Evolutionary conservation across 2,329 filamentous ascomycete genomes (phyloP), one percentile per base, ranked within the genome.

Genomic region (Ceratocystis albifundus): DNA sequence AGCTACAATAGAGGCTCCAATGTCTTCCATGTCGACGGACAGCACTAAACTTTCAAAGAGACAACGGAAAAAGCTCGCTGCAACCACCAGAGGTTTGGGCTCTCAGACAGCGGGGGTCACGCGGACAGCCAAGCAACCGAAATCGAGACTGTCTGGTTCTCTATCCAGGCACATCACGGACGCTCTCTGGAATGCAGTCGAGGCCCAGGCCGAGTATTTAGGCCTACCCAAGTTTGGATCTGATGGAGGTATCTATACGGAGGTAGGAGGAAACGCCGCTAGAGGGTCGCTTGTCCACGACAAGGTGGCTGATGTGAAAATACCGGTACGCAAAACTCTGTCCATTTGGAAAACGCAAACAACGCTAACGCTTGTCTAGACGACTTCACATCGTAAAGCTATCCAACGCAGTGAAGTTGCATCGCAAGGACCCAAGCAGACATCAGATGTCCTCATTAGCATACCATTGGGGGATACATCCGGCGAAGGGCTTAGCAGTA

Each of bases 401-500:
- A 10, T 50, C 46, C 5, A 7, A 6, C 7, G 3, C 7, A 20
- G 8, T 2, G 8, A 7, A 10, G 6, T 22, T 12, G 8, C 5
- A 8, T 3, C 48, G 2, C 48, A 22, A 25, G 20, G 8, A 22
- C 8, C 48, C 48, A 22, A 20, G 17, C 48, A 50, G 2, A 25
- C 48, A 22, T 57, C 53, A n/a, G 44, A 63, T 63, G 61, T 63
- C n/a, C 41, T 48, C 3, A 48, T 63, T 7, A 25, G 41, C 15
- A 63, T 63, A 28, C 30, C 46, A 20, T 32, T 66, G 61, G 61
- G 65, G 48, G 48, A 45, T 50, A 48, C 57, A 7, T 50, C 53
- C 20, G 22, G 44, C 12, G 22, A 66, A 61, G 45, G 15, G 46
- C 32, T 28, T 22, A 22, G n/a, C 28, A 25, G 46, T 61, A 28